Evolutionary conservation across 2,329 filamentous ascomycete genomes (phyloP).

Genomic region (Colletotrichum camelliae): DNA sequence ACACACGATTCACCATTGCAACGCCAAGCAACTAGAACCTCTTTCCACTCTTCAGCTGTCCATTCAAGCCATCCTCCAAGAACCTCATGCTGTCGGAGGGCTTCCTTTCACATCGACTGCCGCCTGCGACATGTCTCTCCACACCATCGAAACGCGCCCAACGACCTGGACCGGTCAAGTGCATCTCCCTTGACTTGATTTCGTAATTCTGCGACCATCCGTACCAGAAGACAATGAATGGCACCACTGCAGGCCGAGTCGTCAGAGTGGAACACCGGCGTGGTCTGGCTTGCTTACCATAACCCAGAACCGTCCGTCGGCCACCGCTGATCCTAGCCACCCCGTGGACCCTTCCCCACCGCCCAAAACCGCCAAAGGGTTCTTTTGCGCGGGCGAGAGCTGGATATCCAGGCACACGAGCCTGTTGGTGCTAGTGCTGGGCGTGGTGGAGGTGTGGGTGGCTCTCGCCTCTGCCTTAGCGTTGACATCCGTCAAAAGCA

Average conservation of each 20-base stretch:
- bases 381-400: neutral
- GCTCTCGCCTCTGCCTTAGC: neutral
- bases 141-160: neutral
- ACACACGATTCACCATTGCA: neutral
- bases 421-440: neutral
- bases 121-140: neutral
- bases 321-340: slow-evolving; percentile 2
- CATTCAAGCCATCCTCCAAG: neutral
- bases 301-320: neutral
- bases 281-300: neutral
- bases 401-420: neutral
- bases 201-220: neutral
- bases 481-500: neutral
- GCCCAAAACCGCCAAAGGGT: neutral
- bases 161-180: neutral
- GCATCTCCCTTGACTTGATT: neutral
- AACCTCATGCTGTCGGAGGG: neutral
- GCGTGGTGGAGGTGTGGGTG: neutral
- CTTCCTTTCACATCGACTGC: neutral
- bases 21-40: neutral
- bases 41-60: neutral
- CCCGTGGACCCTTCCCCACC: neutral
- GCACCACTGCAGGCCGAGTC: neutral
- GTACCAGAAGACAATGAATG: neutral
- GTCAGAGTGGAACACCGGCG: neutral